Percentiles rank a stretch among this genome's conserved stretches.
Conservation (phyloP, 2,329 filamentous ascomycete species). For the Microsporum ferrugineum region DNA sequence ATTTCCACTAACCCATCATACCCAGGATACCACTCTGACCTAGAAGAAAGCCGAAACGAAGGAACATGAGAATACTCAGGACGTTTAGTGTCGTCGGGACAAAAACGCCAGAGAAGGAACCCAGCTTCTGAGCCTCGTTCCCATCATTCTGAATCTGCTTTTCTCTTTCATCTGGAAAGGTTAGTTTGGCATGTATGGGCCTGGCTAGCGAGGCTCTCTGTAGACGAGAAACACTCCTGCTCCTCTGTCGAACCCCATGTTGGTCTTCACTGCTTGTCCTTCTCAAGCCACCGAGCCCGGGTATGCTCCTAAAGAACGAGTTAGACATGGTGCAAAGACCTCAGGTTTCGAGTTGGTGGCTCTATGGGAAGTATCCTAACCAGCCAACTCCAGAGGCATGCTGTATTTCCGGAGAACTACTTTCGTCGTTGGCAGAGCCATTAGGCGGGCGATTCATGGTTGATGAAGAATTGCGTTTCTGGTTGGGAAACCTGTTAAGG, state of each 20-base stretch:
- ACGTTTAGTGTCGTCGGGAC: conserved; percentile 85
- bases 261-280: neutral
- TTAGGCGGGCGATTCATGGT: neutral
- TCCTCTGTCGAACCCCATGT: conserved; percentile 3
- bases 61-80: conserved; percentile 82
- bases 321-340: neutral
- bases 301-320: neutral
- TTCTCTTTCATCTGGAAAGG: conserved; percentile 24
- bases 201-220: conserved; percentile 13
- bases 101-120: conserved; percentile 67
- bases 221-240: conserved; percentile 6
- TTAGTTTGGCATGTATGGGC: conserved; percentile 12
- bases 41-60: conserved; percentile 74
- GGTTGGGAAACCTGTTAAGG: neutral
- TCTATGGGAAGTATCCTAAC: neutral
- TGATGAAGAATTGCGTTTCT: neutral
- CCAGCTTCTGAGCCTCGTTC: conserved; percentile 50
- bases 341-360: neutral
- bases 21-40: conserved; percentile 69
- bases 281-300: neutral
- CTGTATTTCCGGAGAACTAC: neutral
- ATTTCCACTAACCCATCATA: conserved; percentile 53
- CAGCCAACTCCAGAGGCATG: neutral
- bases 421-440: neutral
- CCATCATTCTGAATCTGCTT: conserved; percentile 20